phyloP scores from a whole-genome alignment of 495 filamentous ascomycete species.

The Hypomontagnella submonticulosa region DNA sequence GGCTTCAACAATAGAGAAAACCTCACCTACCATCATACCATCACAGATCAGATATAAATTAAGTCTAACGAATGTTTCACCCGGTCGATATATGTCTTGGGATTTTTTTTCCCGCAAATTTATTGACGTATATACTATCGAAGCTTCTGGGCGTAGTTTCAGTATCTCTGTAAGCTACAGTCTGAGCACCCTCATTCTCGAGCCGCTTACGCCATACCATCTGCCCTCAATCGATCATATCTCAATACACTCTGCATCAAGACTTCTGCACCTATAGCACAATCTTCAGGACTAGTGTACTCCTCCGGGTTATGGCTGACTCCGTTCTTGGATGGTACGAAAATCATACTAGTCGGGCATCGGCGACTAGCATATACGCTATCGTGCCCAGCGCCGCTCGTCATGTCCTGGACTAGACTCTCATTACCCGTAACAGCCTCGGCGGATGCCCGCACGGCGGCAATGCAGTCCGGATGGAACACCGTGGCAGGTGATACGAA shows the following conservation, averaged over 20 bases:
- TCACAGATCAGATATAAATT: too few relatives aligned
- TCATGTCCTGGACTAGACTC: conserved; percentile 58
- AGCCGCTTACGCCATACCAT: not conserved
- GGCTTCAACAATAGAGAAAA: too few relatives aligned
- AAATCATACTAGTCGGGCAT: conserved; percentile 63
- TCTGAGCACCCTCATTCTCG: too few relatives aligned
- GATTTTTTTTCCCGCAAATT: too few relatives aligned
- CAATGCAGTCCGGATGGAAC: conserved; percentile 77
- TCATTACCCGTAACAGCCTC: conserved; percentile 56
- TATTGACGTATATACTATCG: too few relatives aligned
- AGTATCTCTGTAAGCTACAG: too few relatives aligned
- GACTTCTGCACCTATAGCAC: conserved; percentile 51
- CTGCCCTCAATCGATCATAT: conserved; percentile 48
- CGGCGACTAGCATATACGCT: conserved; percentile 52
- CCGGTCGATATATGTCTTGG: too few relatives aligned
- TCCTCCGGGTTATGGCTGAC: conserved; percentile 62
- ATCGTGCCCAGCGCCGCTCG: conserved; percentile 70
- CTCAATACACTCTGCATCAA: conserved; percentile 52
- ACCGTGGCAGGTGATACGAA: conserved; percentile 67
- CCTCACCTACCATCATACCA: too few relatives aligned
- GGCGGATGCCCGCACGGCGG: conserved; percentile 71
- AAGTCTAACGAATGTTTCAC: too few relatives aligned
- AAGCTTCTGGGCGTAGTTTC: too few relatives aligned
- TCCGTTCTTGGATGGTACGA: conserved; percentile 60
- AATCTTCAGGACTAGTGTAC: conserved; percentile 59